Conservation (phyloP, 2,329 filamentous ascomycete genomes). For the Ophiostoma fasciatum region DNA sequence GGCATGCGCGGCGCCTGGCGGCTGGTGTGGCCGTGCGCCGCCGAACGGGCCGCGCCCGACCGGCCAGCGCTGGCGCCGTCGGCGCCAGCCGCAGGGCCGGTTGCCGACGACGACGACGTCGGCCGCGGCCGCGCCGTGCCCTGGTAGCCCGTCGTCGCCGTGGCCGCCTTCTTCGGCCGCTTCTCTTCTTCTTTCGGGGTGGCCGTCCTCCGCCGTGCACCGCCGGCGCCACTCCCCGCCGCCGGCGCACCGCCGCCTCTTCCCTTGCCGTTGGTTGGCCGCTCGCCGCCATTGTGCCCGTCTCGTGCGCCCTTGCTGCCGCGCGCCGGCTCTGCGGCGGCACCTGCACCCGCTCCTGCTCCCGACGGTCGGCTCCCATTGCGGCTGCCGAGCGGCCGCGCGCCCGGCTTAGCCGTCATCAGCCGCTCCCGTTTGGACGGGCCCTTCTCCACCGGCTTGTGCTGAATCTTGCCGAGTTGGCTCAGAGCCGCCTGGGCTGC, state of each 20-base stretch:
- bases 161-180: conserved; percentile 45
- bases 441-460: conserved; percentile 56
- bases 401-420: conserved; percentile 4
- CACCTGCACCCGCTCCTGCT: too few relatives aligned
- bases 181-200: conserved; percentile 29
- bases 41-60: not conserved
- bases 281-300: not conserved
- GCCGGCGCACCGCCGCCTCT: too few relatives aligned
- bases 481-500: conserved; percentile 45
- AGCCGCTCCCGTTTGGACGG: conserved; percentile 34
- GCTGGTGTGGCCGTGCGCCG: too few relatives aligned
- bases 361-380: too few relatives aligned
- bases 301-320: conserved; percentile 2
- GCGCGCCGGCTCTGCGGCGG: not conserved
- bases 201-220: too few relatives aligned
- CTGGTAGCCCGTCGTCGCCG: conserved; percentile 49
- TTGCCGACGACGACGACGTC: conserved; percentile 21
- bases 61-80: not conserved
- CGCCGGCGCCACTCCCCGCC: too few relatives aligned
- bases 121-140: conserved; percentile 48
- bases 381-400: conserved; percentile 3
- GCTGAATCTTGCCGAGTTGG: conserved; percentile 57
- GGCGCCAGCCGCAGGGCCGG: not conserved
- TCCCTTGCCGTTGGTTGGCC: not conserved
- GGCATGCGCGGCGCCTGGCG: conserved; percentile 4